Evolutionary conservation across 345 rosid species (phyloP).

Genomic region (Camelina sativa): DNA sequence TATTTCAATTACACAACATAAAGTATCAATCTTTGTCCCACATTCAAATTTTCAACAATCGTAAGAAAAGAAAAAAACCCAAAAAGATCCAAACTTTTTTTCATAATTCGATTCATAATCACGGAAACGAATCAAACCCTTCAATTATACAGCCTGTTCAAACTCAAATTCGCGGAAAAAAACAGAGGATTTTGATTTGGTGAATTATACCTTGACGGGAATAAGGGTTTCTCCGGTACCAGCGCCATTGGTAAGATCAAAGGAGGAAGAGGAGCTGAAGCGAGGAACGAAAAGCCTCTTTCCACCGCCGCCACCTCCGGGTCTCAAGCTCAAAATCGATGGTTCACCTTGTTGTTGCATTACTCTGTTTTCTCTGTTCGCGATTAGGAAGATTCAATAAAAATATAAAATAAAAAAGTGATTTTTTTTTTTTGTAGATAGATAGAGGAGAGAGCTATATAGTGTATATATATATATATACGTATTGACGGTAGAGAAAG

Average conservation of each 20-base stretch:
- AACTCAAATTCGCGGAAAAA: not conserved
- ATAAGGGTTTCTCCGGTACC: constrained; percentile 13
- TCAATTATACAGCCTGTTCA: not conserved
- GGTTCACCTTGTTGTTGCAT: constrained; percentile 45
- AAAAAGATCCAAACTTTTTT: constrained; percentile 26
- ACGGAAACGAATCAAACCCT: constrained; percentile 5
- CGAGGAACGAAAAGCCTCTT: constrained; percentile 14
- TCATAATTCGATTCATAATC: not conserved
- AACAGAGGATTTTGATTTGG: constrained; percentile 22
- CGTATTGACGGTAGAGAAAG: not conserved
- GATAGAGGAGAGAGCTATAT: not conserved
- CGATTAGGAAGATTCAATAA: constrained; percentile 33
- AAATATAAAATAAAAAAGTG: not conserved
- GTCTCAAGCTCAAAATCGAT: constrained; percentile 36
- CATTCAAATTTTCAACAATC: constrained; percentile 48
- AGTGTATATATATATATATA: not conserved
- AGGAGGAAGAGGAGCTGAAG: constrained; percentile 15
- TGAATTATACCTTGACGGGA: constrained; percentile 41
- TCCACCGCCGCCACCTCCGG: constrained; percentile 35
- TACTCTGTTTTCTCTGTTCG: constrained; percentile 8
- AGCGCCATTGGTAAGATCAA: constrained; percentile 61
- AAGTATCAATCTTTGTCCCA: constrained; percentile 8
- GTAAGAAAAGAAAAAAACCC: not conserved
- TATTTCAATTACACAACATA: constrained; percentile 16
- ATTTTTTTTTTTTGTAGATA: not conserved